A percentile compares a stretch with the other conserved stretches of the same genome.
Conservation (phyloP, 2,329 filamentous ascomycete species). For the Penicillium sp. region DNA sequence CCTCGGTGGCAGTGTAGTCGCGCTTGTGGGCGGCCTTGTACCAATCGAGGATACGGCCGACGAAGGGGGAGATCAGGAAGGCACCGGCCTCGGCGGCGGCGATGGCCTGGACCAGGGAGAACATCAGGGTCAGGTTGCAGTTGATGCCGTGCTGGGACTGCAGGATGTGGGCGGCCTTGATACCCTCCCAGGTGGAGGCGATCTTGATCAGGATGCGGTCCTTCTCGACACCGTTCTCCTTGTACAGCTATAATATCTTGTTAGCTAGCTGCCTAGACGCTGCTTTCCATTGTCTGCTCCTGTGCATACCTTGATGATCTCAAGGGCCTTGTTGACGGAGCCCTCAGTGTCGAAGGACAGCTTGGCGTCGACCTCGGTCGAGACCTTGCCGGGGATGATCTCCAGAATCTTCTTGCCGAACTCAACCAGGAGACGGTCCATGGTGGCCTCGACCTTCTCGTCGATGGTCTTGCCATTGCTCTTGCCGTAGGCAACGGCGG, state of each 20-base stretch:
- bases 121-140: conserved; percentile 99
- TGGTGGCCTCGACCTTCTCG: conserved; percentile 82
- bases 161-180: conserved; percentile 96
- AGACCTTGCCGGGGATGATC: conserved; percentile 97
- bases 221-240: conserved; percentile 87
- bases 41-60: conserved; percentile 99
- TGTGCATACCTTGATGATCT: conserved; percentile 81
- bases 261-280: not conserved
- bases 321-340: conserved; percentile 92
- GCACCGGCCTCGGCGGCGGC: conserved; percentile 92
- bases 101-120: conserved; percentile 93
- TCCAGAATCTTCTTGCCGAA: conserved; percentile 97
- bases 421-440: conserved; percentile 94
- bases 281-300: not conserved
- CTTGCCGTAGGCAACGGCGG: conserved; percentile 86
- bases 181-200: conserved; percentile 98
- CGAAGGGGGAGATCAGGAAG: conserved; percentile 98
- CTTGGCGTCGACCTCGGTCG: conserved; percentile 94
- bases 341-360: conserved; percentile 95
- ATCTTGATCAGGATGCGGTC: conserved; percentile 98
- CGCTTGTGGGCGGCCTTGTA: conserved; percentile 96
- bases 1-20: conserved; percentile 85
- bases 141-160: conserved; percentile 96
- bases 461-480: conserved; percentile 68
- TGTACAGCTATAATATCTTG: conserved; percentile 74